Percentiles rank a stretch among this genome's conserved stretches.
phyloP scores from a whole-genome alignment of 2,329 filamentous ascomycete genomes.

The Diaporthe citriasiana region DNA sequence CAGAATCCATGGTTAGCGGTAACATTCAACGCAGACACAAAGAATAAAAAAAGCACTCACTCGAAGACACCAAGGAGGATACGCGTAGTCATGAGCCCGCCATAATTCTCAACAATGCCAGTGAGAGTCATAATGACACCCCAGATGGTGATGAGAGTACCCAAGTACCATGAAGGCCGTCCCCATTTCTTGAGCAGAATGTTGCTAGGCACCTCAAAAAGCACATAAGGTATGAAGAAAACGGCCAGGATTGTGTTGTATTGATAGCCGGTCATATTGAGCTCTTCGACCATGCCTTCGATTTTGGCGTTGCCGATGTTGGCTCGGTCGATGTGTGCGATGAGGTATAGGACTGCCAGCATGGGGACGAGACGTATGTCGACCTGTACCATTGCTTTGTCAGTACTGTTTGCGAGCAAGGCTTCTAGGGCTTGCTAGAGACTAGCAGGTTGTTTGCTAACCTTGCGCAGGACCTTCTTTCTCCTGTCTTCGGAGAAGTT shows the following conservation, averaged over 20 bases:
- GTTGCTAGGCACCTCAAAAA: slow-evolving; percentile 74
- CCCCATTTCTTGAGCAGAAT: slow-evolving; percentile 70
- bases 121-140: neutral
- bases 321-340: slow-evolving; percentile 46
- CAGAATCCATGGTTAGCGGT: neutral
- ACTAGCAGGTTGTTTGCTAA: slow-evolving; percentile 2
- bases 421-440: neutral
- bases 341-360: slow-evolving; percentile 45
- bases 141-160: slow-evolving; percentile 70
- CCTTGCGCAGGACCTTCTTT: slow-evolving; percentile 46
- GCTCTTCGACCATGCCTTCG: slow-evolving; percentile 46
- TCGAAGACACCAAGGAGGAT: slow-evolving; percentile 54
- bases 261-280: slow-evolving; percentile 44
- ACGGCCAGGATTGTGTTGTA: slow-evolving; percentile 43
- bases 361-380: slow-evolving; percentile 46
- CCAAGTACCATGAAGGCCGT: slow-evolving; percentile 72
- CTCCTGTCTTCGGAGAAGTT: slow-evolving; percentile 47
- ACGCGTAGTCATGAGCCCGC: slow-evolving; percentile 44
- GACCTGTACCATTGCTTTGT: slow-evolving; percentile 22
- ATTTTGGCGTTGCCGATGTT: slow-evolving; percentile 48
- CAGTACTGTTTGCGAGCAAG: neutral
- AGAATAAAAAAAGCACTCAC: neutral
- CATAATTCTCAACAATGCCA: slow-evolving; percentile 19
- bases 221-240: slow-evolving; percentile 74
- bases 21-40: no score